Base-by-base conservation (phyloP, 208 protist species). In the Leishmania martiniquensis region DNA sequence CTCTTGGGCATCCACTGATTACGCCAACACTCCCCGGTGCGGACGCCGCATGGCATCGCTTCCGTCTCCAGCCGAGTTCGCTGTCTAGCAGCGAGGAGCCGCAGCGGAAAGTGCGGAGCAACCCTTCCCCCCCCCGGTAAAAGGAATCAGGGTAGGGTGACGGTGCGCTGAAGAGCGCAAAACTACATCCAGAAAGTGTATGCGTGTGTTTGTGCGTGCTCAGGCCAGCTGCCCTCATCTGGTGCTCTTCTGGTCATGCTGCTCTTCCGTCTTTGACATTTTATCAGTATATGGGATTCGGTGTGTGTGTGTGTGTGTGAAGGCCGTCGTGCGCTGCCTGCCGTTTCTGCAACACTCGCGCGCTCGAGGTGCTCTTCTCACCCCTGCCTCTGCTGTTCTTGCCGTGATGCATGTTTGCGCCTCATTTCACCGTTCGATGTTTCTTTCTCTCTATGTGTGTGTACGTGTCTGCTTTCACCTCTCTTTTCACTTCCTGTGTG, bases 61-160 rank as follows among this genome's bases (percentile, higher is more conserved):
- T 6, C 81, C 81, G 7, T 81, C 81, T 29, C 81, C 81, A 39
- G 60, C 39, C 15, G 81, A 85, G 22, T 85, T 85, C 44, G 69
- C 49, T n/a, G 72, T 73, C 15, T 83, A 83, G 75, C 25, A 4
- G 10, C 67, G 32, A 72, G 20, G 29, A 25, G 57, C 22, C 29
- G 10, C 22, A 68, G 37, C 20, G 39, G 63, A 47, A 25, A 20
- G 22, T 47, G 63, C 20, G 9, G 29, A 13, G 15, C n/a, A 4
- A 37, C 62, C 32, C 62, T 44, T 25, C 2, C 12, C 15, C 29
- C 13, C n/a, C n/a, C n/a, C n/a, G n/a, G n/a, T n/a, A n/a, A n/a
- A 63, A 13, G 13, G 12, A 63, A 39, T 12, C 57, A 22, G 13
- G 1, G 20, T 25, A 62, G 37, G 29, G 10, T 29, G 20, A 34